Evolutionary conservation across 805 yeast genomes (phyloP).

Genomic region (Cyberlindnera misumaiensis): DNA sequence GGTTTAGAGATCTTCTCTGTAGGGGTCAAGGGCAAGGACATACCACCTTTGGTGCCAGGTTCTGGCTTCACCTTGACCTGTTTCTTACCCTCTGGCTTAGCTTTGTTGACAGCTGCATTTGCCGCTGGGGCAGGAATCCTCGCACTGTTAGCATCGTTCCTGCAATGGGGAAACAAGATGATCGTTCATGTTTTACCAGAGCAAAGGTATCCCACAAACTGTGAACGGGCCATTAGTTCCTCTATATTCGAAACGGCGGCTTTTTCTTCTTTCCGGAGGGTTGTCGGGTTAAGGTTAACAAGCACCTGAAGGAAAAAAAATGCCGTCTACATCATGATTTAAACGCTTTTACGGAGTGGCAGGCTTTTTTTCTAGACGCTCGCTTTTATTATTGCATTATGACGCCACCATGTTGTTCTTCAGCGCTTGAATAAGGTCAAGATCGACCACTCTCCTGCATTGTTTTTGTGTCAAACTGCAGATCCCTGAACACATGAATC

Average conservation of each 20-base stretch:
- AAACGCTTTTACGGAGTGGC: no score
- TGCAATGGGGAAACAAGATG: neutral
- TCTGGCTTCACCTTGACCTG: slow-evolving; percentile 18
- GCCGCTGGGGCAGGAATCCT: neutral
- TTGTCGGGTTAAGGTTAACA: no score
- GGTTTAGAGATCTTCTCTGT: slow-evolving; percentile 9
- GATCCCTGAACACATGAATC: no score
- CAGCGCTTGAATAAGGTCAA: no score
- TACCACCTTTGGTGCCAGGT: slow-evolving; percentile 2
- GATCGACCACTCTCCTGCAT: no score
- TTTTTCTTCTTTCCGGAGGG: neutral
- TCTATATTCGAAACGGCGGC: neutral
- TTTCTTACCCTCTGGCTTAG: slow-evolving; percentile 4
- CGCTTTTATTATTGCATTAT: no score
- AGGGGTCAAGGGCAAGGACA: slow-evolving; percentile 15
- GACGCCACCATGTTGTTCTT: no score
- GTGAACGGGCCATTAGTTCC: neutral
- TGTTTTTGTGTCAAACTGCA: no score
- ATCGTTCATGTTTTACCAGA: neutral
- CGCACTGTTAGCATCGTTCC: no score
- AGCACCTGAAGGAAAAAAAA: no score
- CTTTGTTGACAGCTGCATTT: neutral
- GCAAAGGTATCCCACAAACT: neutral
- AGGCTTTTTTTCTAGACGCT: no score
- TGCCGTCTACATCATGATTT: no score